Evolutionary conservation across 140 eudicot species (phyloP).

Genomic region (Senecio squalidus): DNA sequence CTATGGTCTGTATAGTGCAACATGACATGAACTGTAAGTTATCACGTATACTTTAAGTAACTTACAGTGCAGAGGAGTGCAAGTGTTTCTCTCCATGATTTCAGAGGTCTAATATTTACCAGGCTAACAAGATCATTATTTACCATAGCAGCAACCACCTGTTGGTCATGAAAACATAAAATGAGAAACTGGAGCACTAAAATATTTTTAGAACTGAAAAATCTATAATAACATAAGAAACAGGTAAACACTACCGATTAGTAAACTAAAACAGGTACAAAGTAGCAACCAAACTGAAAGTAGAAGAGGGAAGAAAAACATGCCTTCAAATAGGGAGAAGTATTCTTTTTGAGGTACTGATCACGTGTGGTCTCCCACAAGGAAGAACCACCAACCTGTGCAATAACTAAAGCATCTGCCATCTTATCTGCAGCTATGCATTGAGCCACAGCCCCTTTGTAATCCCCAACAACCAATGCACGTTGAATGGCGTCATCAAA

Average conservation of each 20-base stretch:
- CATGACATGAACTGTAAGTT: background rate
- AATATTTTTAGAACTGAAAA: background rate
- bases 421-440: slow-evolving; percentile 78
- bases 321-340: slow-evolving; percentile 82
- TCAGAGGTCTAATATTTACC: slow-evolving; percentile 77
- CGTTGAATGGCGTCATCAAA: slow-evolving; percentile 88
- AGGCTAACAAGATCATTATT: slow-evolving; percentile 88
- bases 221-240: background rate
- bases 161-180: slow-evolving; percentile 10
- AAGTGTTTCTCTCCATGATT: slow-evolving; percentile 96
- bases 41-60: slow-evolving; percentile 2
- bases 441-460: slow-evolving; percentile 83
- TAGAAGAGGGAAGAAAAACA: background rate
- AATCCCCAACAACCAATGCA: slow-evolving; percentile 94
- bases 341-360: slow-evolving; percentile 63
- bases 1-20: background rate
- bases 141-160: slow-evolving; percentile 97
- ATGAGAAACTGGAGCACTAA: slow-evolving; percentile 1
- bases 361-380: slow-evolving; percentile 94
- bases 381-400: slow-evolving; percentile 84
- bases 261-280: background rate
- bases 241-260: background rate
- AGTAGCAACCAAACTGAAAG: background rate
- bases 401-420: slow-evolving; percentile 99
- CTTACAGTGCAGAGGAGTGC: slow-evolving; percentile 96